Conservation (phyloP, 345 rosid species). For the Noccaea bulbosa region DNA sequence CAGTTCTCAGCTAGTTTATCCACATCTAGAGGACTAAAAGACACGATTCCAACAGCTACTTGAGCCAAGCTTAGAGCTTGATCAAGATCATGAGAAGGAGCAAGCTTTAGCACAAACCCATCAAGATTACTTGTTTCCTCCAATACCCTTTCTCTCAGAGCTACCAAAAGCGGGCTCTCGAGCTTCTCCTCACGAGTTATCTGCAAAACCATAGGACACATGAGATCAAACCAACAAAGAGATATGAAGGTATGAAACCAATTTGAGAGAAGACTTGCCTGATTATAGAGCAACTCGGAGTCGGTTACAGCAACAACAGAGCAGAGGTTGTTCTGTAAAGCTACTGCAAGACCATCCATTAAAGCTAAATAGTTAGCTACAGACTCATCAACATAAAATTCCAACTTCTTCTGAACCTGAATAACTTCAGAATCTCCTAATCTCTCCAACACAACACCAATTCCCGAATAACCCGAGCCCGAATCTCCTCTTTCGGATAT, state of each 20-base stretch:
- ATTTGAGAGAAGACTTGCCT: conserved; percentile 50
- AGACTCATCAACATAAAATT: conserved; percentile 73
- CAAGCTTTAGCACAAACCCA: conserved; percentile 66
- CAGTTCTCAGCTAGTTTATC: conserved; percentile 60
- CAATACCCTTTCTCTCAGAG: conserved; percentile 73
- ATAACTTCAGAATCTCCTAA: conserved; percentile 52
- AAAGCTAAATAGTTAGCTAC: conserved; percentile 88
- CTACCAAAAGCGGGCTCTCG: conserved; percentile 67
- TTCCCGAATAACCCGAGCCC: conserved; percentile 70
- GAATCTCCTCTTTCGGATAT: conserved; percentile 59
- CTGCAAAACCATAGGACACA: conserved; percentile 50
- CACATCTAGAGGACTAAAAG: conserved; percentile 52
- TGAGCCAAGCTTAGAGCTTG: conserved; percentile 70
- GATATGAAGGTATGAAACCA: not conserved
- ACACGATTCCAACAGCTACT: conserved; percentile 79
- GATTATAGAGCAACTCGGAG: conserved; percentile 64
- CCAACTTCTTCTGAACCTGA: conserved; percentile 92
- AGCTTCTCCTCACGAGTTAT: conserved; percentile 61
- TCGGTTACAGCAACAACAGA: conserved; percentile 81
- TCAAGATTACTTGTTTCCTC: conserved; percentile 70
- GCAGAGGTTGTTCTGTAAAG: conserved; percentile 56
- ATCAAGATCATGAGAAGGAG: conserved; percentile 59
- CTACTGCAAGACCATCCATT: conserved; percentile 83
- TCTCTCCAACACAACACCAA: conserved; percentile 88
- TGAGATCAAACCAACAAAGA: conserved; percentile 24